Percentiles rank a stretch among this genome's conserved stretches.
phyloP scores from a whole-genome alignment of 163 green algal species.

The Chloromonas sp. region DNA sequence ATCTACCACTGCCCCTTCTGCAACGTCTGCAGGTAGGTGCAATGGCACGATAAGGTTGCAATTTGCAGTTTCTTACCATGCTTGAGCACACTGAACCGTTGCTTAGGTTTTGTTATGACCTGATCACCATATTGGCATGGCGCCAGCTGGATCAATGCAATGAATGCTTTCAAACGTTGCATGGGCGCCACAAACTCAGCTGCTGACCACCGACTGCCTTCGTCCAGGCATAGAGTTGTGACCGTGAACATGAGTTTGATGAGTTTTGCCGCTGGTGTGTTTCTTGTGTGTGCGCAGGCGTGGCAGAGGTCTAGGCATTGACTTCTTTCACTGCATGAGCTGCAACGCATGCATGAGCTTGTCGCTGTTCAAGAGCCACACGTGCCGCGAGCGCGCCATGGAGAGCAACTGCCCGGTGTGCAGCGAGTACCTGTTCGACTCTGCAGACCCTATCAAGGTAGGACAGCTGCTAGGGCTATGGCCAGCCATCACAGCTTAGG shows the following conservation, averaged over 20 bases:
- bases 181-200: too few relatives aligned
- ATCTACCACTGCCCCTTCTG: conserved; percentile 99
- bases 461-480: neutral
- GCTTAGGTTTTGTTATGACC: too few relatives aligned
- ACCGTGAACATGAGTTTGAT: too few relatives aligned
- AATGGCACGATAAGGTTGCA: neutral
- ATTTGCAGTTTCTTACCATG: too few relatives aligned
- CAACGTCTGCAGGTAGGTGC: conserved; percentile 88
- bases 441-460: conserved; percentile 74
- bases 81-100: too few relatives aligned
- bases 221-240: too few relatives aligned
- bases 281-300: conserved; percentile 17
- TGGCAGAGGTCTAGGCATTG: conserved; percentile 83
- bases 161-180: too few relatives aligned
- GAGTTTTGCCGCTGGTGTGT: too few relatives aligned
- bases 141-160: too few relatives aligned
- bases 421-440: conserved; percentile 93
- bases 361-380: conserved; percentile 78
- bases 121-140: too few relatives aligned
- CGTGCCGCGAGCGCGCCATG: conserved; percentile 69
- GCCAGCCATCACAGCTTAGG: too few relatives aligned
- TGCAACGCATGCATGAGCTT: conserved; percentile 99
- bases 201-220: too few relatives aligned
- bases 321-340: conserved; percentile 99
- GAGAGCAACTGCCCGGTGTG: conserved; percentile 90